Evolutionary conservation across 192 early-diverging fungal species (phyloP).

Genomic region (Coemansia pectinata): DNA sequence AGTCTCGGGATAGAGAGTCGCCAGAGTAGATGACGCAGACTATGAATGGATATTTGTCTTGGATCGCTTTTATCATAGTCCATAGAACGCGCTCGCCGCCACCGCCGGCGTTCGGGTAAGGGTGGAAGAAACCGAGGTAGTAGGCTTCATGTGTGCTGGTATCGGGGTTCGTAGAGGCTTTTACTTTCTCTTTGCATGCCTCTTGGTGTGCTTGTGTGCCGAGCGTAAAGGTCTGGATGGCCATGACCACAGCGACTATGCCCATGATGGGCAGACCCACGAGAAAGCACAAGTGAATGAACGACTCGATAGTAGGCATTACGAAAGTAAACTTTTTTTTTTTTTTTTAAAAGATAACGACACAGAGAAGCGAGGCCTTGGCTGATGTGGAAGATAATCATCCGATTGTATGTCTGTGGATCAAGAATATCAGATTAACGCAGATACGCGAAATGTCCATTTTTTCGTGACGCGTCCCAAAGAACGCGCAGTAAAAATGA

Average conservation of each 20-base stretch:
- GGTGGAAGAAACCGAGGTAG: slow-evolving; percentile 89
- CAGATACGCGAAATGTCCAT: slow-evolving; percentile 5
- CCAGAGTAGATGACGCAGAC: slow-evolving; percentile 83
- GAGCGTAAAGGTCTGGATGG: slow-evolving; percentile 25
- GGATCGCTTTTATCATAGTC: slow-evolving; percentile 81
- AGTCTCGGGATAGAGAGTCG: slow-evolving; percentile 58
- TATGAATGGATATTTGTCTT: slow-evolving; percentile 66
- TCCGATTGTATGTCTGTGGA: neutral
- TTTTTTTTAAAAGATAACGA: too few species aligned
- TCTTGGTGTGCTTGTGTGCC: slow-evolving; percentile 37
- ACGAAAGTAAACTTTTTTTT: neutral
- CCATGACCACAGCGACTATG: slow-evolving; percentile 10
- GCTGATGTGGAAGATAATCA: neutral
- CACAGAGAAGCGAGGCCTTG: neutral
- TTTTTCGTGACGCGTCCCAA: neutral
- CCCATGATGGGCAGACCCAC: slow-evolving; percentile 22
- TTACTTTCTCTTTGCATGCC: neutral
- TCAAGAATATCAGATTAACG: neutral
- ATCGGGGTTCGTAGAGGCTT: slow-evolving; percentile 19
- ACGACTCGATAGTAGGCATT: slow-evolving; percentile 22
- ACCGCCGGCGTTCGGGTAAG: slow-evolving; percentile 88
- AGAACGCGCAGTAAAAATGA: slow-evolving; percentile 13
- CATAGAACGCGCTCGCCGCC: slow-evolving; percentile 98
- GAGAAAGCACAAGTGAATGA: slow-evolving; percentile 27
- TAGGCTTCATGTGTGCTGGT: slow-evolving; percentile 40